These are phyloP conservation scores for Middelhovenomyces tepae DNA, from an alignment of 805 yeast genomes.

Conservation along the genomic window DNA sequence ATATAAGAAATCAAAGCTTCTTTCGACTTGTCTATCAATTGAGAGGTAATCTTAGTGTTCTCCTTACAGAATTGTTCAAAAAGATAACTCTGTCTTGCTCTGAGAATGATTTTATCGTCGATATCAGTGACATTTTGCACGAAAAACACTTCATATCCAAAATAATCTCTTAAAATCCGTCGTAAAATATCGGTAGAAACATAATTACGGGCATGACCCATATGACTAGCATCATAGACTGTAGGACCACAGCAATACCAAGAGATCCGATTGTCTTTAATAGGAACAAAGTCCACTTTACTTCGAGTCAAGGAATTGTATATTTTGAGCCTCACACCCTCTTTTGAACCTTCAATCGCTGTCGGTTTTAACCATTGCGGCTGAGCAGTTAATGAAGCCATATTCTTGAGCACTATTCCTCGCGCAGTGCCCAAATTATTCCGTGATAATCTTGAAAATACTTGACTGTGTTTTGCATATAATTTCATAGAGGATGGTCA, in stretches of 20 bases:
- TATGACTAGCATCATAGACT: slow-evolving; percentile 89
- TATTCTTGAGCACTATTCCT: too few relatives aligned
- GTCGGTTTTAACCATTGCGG: slow-evolving; percentile 46
- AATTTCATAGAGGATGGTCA: too few relatives aligned
- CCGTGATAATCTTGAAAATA: too few relatives aligned
- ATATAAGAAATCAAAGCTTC: slow-evolving; percentile 43
- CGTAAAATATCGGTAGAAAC: slow-evolving; percentile 91
- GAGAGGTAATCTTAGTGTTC: slow-evolving; percentile 23
- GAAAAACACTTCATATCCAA: slow-evolving; percentile 79
- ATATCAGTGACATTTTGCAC: slow-evolving; percentile 98
- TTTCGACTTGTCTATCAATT: slow-evolving; percentile 33
- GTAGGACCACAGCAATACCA: slow-evolving; percentile 99
- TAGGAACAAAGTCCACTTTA: slow-evolving; percentile 73
- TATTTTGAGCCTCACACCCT: too few relatives aligned
- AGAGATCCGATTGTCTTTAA: slow-evolving; percentile 48
- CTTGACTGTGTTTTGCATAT: too few relatives aligned
- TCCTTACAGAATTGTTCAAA: slow-evolving; percentile 49
- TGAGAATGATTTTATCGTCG: slow-evolving; percentile 90
- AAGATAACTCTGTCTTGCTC: slow-evolving; percentile 84
- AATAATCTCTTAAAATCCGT: slow-evolving; percentile 79
- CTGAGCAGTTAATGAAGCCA: slow-evolving; percentile 25
- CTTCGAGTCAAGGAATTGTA: slow-evolving; percentile 78
- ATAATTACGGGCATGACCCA: slow-evolving; percentile 98
- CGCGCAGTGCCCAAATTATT: too few relatives aligned
- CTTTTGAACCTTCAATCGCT: too few relatives aligned